Base-by-base conservation (phyloP, 805 yeast genomes). In the Lachancea quebecensis region DNA sequence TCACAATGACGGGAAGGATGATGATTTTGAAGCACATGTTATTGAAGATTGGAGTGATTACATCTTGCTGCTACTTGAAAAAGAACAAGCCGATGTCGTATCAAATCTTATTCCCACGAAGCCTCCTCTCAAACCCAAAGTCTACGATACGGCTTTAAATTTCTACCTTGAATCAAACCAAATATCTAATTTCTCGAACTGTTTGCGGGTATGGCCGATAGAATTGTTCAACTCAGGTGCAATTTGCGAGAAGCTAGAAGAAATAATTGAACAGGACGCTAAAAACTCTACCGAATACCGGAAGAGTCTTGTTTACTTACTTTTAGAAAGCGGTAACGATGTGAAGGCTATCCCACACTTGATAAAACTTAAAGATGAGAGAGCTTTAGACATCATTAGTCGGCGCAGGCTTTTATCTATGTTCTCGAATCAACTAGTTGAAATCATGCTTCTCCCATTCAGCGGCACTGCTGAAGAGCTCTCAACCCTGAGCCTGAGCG, bases 331-430 rank as follows among this genome's bases (percentile, higher is more conserved):
- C 0, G 74, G 75, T 29, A 82, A 81, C 36, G 83, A 83, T 2
- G 66, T 68, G 1, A 70, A 71, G 30, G 90, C 96, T 1, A 78
- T 84, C 7, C 71, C 71, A 0, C 89, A 83, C 57, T 67, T 86
- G 52, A 70, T 86, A 11, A 60, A 60, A 14, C 62, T 83, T 25
- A 69, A 73, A 50, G 89, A 85, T 58, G 58, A 69, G 0, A 55
- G 73, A 12, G 74, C 81, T 0, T 58, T 90, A 37, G 70, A 73
- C 33, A 75, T 87, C 44, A 66, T 89, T 40, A 68, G 80, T 10
- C 68, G 72, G 32, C 72, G 82, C 57, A 91, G 88, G 54, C 64
- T 91, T 28, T 62, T 90, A 35, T 62, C 72, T 0, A 70, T 68
- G 25, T 77, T 77, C 48, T 49, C 73, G 3, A 59, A 69, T 1